phyloP scores from a whole-genome alignment of 1,139 yeast species.

The Nakaseomyces kungkrabaensis region DNA sequence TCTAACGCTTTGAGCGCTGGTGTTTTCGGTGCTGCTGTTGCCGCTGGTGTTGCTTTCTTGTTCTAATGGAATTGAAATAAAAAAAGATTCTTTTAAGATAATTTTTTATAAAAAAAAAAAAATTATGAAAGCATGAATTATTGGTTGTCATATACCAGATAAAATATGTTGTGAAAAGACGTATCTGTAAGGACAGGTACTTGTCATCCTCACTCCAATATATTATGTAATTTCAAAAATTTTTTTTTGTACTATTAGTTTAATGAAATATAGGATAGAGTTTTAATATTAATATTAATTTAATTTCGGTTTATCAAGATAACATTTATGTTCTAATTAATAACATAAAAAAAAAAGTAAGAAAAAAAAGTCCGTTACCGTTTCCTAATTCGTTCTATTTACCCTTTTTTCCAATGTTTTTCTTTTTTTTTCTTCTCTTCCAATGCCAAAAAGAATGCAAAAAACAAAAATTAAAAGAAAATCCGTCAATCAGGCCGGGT shows the following conservation, averaged over 20 bases:
- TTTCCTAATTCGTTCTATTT: too few relatives aligned
- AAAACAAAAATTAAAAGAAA: too few relatives aligned
- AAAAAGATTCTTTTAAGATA: neutral
- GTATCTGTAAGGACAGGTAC: too few relatives aligned
- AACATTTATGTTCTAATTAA: too few relatives aligned
- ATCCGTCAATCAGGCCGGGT: too few relatives aligned
- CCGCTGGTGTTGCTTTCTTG: conserved; percentile 63
- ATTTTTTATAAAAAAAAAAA: neutral
- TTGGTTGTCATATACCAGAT: too few relatives aligned
- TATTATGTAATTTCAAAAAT: neutral
- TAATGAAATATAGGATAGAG: neutral
- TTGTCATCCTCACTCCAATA: neutral
- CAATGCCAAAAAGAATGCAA: too few relatives aligned
- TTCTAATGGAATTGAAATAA: conserved; percentile 34
- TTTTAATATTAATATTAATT: neutral
- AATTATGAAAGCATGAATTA: neutral
- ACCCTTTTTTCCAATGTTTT: too few relatives aligned
- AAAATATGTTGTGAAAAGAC: too few relatives aligned
- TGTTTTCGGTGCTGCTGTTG: conserved; percentile 64
- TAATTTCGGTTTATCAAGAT: neutral
- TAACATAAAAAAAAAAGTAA: too few relatives aligned
- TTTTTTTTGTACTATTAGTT: conserved; percentile 3
- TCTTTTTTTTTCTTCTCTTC: too few relatives aligned
- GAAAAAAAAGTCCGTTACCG: too few relatives aligned
- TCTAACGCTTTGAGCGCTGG: conserved; percentile 48